A percentile compares a stretch with the other conserved stretches of the same genome.
phyloP scores from a whole-genome alignment of 108 stramenopile species.

The Skeletonema grethae region DNA sequence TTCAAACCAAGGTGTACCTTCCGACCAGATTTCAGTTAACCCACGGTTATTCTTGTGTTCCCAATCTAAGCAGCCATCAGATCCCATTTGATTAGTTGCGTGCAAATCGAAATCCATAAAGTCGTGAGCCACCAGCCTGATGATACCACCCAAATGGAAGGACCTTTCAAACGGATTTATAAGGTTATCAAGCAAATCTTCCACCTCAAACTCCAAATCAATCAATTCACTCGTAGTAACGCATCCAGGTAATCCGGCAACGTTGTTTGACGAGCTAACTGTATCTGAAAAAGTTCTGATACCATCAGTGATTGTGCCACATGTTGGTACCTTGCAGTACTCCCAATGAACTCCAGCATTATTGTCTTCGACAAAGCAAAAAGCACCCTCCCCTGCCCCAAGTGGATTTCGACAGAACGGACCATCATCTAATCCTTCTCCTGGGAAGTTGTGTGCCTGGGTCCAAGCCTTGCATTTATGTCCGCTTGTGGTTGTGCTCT shows the following conservation, averaged over 20 bases:
- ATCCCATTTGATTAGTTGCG: conserved; percentile 20
- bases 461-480: conserved; percentile 21
- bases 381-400: conserved; percentile 11
- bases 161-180: conserved; percentile 19
- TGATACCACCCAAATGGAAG: conserved; percentile 35
- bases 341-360: conserved; percentile 18
- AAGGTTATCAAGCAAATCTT: conserved; percentile 14
- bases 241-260: neutral
- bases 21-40: conserved; percentile 31
- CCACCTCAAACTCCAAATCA: conserved; percentile 27
- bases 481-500: conserved; percentile 10
- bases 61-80: conserved; percentile 43
- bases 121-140: conserved; percentile 45
- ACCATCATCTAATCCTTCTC: conserved; percentile 27
- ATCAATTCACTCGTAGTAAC: conserved; percentile 8
- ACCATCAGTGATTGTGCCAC: neutral
- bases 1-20: conserved; percentile 7
- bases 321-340: conserved; percentile 29
- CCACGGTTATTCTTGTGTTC: conserved; percentile 27
- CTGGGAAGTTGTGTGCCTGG: conserved; percentile 7
- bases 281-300: neutral
- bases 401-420: conserved; percentile 27
- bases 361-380: conserved; percentile 27
- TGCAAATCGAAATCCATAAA: conserved; percentile 48
- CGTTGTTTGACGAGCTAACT: neutral